Evolutionary conservation across 31 red algal genomes (phyloP).

Genomic region (Odonthalia washingtoniensis): DNA sequence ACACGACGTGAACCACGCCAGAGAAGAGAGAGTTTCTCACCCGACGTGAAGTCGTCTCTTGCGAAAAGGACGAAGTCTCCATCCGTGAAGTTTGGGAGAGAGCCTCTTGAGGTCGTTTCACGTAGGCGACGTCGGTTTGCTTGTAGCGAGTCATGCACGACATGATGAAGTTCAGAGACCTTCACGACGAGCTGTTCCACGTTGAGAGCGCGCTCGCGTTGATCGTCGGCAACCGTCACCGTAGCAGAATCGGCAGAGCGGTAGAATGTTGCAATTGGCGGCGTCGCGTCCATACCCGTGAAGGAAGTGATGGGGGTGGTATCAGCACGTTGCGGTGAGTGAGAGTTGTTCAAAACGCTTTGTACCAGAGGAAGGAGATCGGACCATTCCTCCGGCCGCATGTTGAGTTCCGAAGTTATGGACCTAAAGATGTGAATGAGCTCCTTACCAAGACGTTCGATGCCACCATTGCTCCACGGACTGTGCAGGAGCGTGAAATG

Average conservation of each 20-base stretch:
- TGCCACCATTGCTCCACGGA: conserved; percentile 1
- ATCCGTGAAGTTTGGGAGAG: background rate
- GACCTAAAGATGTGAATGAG: background rate
- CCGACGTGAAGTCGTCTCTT: background rate
- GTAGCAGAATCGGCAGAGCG: background rate
- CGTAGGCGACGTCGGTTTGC: background rate
- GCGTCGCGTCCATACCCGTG: background rate
- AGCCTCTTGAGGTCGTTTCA: background rate
- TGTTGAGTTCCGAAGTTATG: background rate
- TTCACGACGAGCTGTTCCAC: background rate
- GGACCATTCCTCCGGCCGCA: background rate
- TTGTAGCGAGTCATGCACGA: background rate
- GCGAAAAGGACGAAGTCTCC: conserved; percentile 27
- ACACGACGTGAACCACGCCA: conserved; percentile 10
- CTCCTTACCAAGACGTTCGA: background rate
- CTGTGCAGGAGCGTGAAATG: conserved; percentile 11
- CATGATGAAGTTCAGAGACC: background rate
- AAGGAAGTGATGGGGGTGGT: conserved; percentile 3
- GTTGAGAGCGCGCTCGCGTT: background rate
- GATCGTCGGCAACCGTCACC: background rate
- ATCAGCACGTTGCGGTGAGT: background rate
- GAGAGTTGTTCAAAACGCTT: conserved; percentile 12
- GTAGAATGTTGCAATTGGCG: conserved; percentile 1
- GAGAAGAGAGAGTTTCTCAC: conserved; percentile 11
- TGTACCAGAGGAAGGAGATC: conserved; percentile 10